These are phyloP conservation scores for Sporormia fimetaria DNA, from an alignment of 495 filamentous ascomycete species.

Conservation along the genomic window DNA sequence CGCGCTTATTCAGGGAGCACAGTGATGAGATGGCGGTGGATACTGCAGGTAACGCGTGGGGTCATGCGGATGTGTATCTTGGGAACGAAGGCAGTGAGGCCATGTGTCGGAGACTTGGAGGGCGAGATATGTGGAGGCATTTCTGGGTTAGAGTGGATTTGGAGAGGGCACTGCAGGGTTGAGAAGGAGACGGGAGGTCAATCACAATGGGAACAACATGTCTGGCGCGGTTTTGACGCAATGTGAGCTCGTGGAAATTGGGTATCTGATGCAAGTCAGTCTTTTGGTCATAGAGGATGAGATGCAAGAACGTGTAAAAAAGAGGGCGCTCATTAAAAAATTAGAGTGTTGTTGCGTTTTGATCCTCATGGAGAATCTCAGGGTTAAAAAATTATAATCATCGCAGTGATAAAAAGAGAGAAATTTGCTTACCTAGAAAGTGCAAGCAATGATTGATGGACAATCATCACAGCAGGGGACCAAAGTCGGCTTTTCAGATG, in stretches of 20 bases:
- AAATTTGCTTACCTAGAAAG: neutral
- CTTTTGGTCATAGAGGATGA: neutral
- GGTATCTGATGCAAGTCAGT: neutral
- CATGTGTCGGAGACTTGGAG: constrained; percentile 30
- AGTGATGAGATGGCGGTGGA: constrained; percentile 17
- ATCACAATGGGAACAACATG: constrained; percentile 1
- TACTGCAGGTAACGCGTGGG: constrained; percentile 20
- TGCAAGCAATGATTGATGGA: constrained; percentile 2
- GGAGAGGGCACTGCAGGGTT: constrained; percentile 2
- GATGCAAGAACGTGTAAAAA: too few relatives aligned
- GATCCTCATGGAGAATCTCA: constrained; percentile 40
- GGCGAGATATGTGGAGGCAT: constrained; percentile 22
- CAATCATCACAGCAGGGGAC: constrained; percentile 9
- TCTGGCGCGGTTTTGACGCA: neutral
- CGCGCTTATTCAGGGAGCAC: constrained; percentile 27
- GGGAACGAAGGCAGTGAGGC: constrained; percentile 29
- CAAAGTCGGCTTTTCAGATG: neutral
- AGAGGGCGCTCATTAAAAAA: constrained; percentile 54
- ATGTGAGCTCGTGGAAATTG: constrained; percentile 1
- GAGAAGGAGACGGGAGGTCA: neutral
- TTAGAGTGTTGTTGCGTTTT: constrained; percentile 51
- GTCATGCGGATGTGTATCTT: constrained; percentile 30
- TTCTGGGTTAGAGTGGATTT: constrained; percentile 34
- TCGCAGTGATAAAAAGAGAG: constrained; percentile 26
- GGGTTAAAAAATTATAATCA: constrained; percentile 52